Evolutionary conservation across 345 rosid species (phyloP), one percentile per base, ranked within the genome.

Genomic region (Murraya paniculata): DNA sequence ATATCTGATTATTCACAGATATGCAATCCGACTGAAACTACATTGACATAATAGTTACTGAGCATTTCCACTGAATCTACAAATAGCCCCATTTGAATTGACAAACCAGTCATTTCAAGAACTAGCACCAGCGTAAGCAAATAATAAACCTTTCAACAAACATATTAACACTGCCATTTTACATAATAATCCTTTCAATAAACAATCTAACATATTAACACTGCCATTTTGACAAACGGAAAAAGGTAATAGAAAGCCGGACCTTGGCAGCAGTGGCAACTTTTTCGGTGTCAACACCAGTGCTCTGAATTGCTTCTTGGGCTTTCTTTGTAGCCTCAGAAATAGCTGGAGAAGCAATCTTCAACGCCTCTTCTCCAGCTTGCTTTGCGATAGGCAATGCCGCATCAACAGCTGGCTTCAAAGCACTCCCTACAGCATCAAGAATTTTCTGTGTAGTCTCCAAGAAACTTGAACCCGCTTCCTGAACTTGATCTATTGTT

Each of bases 291-390:
- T 95, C 94, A 82, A 95, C 30, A 77, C 98, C 99, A 57, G 93
- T 72, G 87, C 89, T 85, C 80, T 93, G 92, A 88, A 95, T 85
- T 60, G 93, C 97, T 80, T 95, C 98, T 82, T 90, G 93, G 36
- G 96, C 98, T 85, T 90, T 92, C 91, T 86, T 95, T 2, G 98
- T 84, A 60, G 89, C 96, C 84, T 92, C 99, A 1, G 98, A 92
- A 78, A 93, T 77, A 5, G 86, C 93, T 19, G 98, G 99, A 84
- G 99, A 92, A 38, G 99, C 97, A 64, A 85, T 73, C 84, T 91
- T 91, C 57, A 95, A n/a, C 1, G 92, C 97, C 77, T 93, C 82
- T 70, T 93, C 92, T 81, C 96, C 96, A 28, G 93, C 98, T 83
- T 90, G 90, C 83, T 91, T 89, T 10, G 86, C 77, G 25, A 92